These are phyloP conservation scores for Camellia japonica DNA, from an alignment of 148 eudicot species.

Conservation along the genomic window DNA sequence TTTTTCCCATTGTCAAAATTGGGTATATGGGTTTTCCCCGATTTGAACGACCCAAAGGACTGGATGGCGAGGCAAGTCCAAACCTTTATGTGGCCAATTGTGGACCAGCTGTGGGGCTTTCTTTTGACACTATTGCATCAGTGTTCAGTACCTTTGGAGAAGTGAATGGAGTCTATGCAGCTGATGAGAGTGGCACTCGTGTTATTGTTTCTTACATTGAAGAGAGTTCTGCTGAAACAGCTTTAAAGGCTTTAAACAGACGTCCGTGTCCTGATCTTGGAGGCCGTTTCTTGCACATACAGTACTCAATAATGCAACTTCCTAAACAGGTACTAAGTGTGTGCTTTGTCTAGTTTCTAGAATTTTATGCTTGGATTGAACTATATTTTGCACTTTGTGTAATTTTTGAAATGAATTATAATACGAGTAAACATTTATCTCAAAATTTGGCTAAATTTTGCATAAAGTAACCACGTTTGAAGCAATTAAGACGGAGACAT, in stretches of 20 bases:
- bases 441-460: not conserved
- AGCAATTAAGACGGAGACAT: not conserved
- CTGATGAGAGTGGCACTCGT: slow-evolving; percentile 81
- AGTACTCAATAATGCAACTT: slow-evolving; percentile 61
- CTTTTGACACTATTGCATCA: slow-evolving; percentile 53
- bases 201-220: slow-evolving; percentile 70
- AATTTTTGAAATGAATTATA: not conserved
- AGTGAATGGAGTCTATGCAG: slow-evolving; percentile 65
- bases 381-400: no score
- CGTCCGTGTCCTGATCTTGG: slow-evolving; percentile 53
- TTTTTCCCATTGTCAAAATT: not conserved
- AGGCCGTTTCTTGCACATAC: slow-evolving; percentile 73
- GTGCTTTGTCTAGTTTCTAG: not conserved
- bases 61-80: slow-evolving; percentile 31
- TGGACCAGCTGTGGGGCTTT: slow-evolving; percentile 89
- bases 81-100: slow-evolving; percentile 91
- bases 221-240: slow-evolving; percentile 53
- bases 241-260: slow-evolving; percentile 60
- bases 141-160: slow-evolving; percentile 63
- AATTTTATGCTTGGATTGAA: not conserved
- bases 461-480: not conserved
- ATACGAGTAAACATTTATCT: not conserved
- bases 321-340: slow-evolving; percentile 39
- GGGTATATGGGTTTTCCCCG: slow-evolving; percentile 57
- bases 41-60: slow-evolving; percentile 63